phyloP scores from a whole-genome alignment of 2,329 filamentous ascomycete species.

The Fusarium napiforme region DNA sequence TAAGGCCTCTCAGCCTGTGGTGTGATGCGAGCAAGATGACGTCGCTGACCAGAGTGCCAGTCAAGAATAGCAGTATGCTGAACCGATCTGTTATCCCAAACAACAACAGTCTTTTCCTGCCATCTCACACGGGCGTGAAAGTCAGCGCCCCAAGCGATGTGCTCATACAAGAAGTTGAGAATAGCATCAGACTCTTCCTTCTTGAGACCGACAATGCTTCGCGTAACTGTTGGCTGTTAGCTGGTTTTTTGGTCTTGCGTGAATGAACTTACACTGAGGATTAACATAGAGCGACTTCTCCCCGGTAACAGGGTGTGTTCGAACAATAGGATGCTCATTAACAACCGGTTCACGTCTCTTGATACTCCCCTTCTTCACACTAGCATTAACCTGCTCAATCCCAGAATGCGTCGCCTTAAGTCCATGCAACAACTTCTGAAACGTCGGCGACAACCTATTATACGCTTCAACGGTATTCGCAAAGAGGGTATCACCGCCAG shows the following conservation, averaged over 20 bases:
- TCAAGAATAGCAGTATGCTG: conserved; percentile 83
- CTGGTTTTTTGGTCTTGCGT: not conserved
- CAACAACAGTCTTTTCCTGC: conserved; percentile 81
- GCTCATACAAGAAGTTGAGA: conserved; percentile 75
- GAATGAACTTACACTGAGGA: conserved; percentile 73
- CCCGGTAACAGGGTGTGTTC: conserved; percentile 84
- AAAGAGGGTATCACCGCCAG: conserved; percentile 88
- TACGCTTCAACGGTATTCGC: conserved; percentile 84
- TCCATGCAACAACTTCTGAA: conserved; percentile 83
- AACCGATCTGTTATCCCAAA: conserved; percentile 88
- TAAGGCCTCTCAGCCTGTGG: conserved; percentile 83
- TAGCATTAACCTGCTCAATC: conserved; percentile 80
- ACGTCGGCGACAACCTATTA: conserved; percentile 79
- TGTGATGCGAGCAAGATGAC: conserved; percentile 84
- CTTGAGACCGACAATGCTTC: conserved; percentile 83
- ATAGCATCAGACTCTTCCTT: conserved; percentile 85
- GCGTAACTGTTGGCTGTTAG: conserved; percentile 68
- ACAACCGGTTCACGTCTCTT: conserved; percentile 80
- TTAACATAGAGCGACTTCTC: conserved; percentile 89
- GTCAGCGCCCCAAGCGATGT: conserved; percentile 68
- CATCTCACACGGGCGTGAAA: conserved; percentile 79
- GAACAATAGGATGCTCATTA: conserved; percentile 79
- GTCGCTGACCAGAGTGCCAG: conserved; percentile 81
- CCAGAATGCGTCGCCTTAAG: conserved; percentile 85
- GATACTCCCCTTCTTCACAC: conserved; percentile 73